Evolutionary conservation across 2,329 filamentous ascomycete genomes (phyloP).

Genomic region (Knoxdaviesia proteae): DNA sequence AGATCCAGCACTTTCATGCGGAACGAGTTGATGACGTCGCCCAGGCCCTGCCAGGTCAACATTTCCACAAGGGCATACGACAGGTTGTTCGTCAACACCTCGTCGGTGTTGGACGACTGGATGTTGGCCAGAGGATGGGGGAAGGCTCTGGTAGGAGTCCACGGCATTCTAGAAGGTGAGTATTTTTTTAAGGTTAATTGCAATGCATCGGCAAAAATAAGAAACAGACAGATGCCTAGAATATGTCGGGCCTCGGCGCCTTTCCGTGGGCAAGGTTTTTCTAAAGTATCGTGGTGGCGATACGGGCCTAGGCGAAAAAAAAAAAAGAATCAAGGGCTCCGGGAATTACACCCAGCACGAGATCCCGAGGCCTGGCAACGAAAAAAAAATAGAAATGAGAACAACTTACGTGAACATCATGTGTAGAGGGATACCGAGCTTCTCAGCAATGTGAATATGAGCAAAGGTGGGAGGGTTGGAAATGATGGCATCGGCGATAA

Average conservation of each 20-base stretch:
- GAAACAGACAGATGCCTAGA: too few relatives aligned
- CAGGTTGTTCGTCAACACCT: slow-evolving; percentile 60
- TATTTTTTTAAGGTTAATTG: background rate
- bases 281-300: too few relatives aligned
- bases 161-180: slow-evolving; percentile 65
- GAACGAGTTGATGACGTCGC: slow-evolving; percentile 80
- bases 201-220: too few relatives aligned
- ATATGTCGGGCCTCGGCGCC: too few relatives aligned
- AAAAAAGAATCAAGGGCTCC: too few relatives aligned
- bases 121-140: slow-evolving; percentile 76
- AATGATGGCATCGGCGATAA: slow-evolving; percentile 67
- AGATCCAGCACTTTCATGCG: slow-evolving; percentile 53
- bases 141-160: slow-evolving; percentile 69
- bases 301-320: too few relatives aligned
- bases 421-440: slow-evolving; percentile 52
- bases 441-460: slow-evolving; percentile 56
- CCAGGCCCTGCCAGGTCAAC: slow-evolving; percentile 82
- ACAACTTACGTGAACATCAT: slow-evolving; percentile 70
- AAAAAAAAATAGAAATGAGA: too few relatives aligned
- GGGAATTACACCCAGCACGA: too few relatives aligned
- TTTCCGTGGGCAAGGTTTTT: too few relatives aligned
- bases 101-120: slow-evolving; percentile 53
- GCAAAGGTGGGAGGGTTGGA: slow-evolving; percentile 63
- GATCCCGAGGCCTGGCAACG: too few relatives aligned
- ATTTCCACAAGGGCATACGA: slow-evolving; percentile 74